Evolutionary conservation across 257 asterid genomes (phyloP).

Genomic region (Solanum corneliomulleri): DNA sequence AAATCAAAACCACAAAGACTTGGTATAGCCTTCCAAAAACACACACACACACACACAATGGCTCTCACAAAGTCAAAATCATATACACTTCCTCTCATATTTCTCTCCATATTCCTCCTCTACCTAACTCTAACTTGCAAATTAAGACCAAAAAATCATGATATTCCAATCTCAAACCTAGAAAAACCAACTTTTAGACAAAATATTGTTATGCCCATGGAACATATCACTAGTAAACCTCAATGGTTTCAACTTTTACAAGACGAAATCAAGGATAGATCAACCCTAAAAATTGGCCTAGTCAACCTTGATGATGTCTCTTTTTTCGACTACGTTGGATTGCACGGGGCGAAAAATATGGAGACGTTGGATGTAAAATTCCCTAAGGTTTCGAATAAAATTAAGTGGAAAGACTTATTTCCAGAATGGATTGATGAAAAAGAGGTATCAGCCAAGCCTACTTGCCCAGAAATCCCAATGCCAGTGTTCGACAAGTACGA

Average conservation of each 20-base stretch:
- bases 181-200: neutral
- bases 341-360: neutral
- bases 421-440: slow-evolving; percentile 45
- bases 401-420: slow-evolving; percentile 46
- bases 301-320: slow-evolving; percentile 7
- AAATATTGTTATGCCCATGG: neutral
- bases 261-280: neutral
- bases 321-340: neutral
- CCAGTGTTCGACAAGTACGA: slow-evolving; percentile 30
- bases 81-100: slow-evolving; percentile 9
- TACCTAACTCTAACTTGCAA: slow-evolving; percentile 19
- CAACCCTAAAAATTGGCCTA: slow-evolving; percentile 13
- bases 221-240: neutral
- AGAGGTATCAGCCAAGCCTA: neutral
- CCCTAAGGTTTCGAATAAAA: slow-evolving; percentile 6
- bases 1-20: neutral
- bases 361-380: slow-evolving; percentile 16
- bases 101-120: slow-evolving; percentile 26
- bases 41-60: slow-evolving; percentile 8
- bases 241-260: slow-evolving; percentile 9
- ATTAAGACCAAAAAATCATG: slow-evolving; percentile 5
- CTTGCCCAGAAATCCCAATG: slow-evolving; percentile 58
- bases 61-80: slow-evolving; percentile 24
- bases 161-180: neutral
- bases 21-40: neutral